Base-by-base conservation (phyloP, 2,329 filamentous ascomycete genomes). In the Botrytis byssoidea region DNA sequence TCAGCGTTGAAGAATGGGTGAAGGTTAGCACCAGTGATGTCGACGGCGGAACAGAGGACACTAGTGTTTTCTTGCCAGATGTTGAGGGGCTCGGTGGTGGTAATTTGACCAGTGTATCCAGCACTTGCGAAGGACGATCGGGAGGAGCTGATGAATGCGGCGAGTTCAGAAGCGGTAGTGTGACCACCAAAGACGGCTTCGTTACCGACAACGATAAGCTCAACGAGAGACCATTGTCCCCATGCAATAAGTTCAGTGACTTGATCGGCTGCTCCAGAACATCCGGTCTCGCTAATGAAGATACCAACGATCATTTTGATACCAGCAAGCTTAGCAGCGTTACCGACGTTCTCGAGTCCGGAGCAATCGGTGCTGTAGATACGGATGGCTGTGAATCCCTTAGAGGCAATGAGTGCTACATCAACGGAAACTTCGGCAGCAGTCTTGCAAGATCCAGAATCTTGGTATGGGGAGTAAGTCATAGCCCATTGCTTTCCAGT, bases 301-400 rank as follows among this genome's bases (percentile, higher is more conserved):
- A 98, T 88, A 83, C 95, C 95, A 75, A 97, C 85, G 83, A 98
- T 95, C 83, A 98, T 85, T 83, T 91, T 91, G 75, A 98, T 81
- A 75, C 91, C 91, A 83, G 91, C 81, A 79, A 88, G 83, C 80
- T 88, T 83, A 84, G 88, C 90, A 74, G 93, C 92, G 61, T 84
- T 83, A 76, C 93, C 93, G 74, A 98, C 91, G 83, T 89, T 91
- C 81, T 90, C 84, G 75, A 97, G 92, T 72, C 91, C 92, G 83
- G 88, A 87, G 88, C 95, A 98, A 88, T 98, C 95, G 78, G 94
- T 95, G 77, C 92, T 93, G 90, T 98, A 98, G 82, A 96, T 86
- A 83, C 95, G 95, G 82, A 95, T 83, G 68, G 88, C 85, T 76
- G 83, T 84, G 88, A 95, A 94, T 74, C 92, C 92, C 77, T 88